Evolutionary conservation across 768 basidiomycete genomes (phyloP).

Genomic region (Rhodotorula paludigena): DNA sequence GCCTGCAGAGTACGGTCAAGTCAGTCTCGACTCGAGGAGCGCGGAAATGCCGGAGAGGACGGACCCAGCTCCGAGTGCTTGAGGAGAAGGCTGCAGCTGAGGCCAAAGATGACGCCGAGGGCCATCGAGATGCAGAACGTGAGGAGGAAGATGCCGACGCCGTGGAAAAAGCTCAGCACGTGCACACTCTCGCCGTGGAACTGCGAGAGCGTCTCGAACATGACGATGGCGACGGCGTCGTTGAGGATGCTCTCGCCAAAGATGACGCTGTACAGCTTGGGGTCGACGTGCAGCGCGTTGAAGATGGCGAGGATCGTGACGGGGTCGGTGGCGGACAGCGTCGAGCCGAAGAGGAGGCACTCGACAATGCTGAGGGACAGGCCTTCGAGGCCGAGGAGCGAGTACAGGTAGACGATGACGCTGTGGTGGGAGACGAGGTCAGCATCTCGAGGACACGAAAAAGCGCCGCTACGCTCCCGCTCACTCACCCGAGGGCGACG

Average conservation of each 20-base stretch:
- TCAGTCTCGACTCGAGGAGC: constrained; percentile 23
- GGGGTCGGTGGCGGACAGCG: constrained; percentile 93
- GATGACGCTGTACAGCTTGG: constrained; percentile 92
- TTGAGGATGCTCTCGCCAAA: constrained; percentile 96
- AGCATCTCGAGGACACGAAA: too few relatives aligned
- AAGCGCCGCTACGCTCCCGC: too few relatives aligned
- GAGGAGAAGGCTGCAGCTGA: constrained; percentile 82
- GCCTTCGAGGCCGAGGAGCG: constrained; percentile 84
- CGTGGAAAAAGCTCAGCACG: constrained; percentile 83
- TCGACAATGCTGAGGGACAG: constrained; percentile 80
- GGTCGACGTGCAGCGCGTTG: constrained; percentile 97
- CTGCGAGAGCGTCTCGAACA: constrained; percentile 93
- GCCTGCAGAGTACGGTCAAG: constrained; percentile 1
- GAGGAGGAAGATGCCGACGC: constrained; percentile 93
- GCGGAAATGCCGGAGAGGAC: too few relatives aligned
- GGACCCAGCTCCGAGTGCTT: constrained; percentile 84
- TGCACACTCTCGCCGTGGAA: constrained; percentile 85
- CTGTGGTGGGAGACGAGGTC: constrained; percentile 49
- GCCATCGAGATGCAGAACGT: constrained; percentile 93
- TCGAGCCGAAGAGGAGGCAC: constrained; percentile 93
- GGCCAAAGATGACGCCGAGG: constrained; percentile 83
- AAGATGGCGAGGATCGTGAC: constrained; percentile 98
- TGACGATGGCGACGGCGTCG: constrained; percentile 98
- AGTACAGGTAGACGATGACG: constrained; percentile 88
- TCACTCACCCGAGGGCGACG: constrained; percentile 83